Percentiles rank a stretch among this genome's conserved stretches.
Conservation (phyloP, 306 rosid genomes). For the Cajanus cajan region DNA sequence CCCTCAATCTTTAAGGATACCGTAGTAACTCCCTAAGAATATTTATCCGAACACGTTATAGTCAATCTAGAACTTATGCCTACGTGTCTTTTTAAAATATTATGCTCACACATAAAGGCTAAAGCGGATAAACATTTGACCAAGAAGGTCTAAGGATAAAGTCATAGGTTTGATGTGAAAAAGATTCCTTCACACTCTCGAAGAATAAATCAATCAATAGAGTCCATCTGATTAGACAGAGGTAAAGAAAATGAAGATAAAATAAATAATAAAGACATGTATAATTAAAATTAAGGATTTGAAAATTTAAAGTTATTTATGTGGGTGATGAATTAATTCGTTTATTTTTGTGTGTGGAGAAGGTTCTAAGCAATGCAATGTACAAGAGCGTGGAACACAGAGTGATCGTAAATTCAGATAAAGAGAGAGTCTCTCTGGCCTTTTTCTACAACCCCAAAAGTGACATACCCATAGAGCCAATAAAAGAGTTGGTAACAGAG, state of each 20-base stretch:
- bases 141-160: background rate
- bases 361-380: slow-evolving; percentile 82
- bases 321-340: background rate
- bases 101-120: too few species aligned
- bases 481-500: slow-evolving; percentile 51
- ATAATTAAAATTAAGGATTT: background rate
- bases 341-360: background rate
- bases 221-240: background rate
- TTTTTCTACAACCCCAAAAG: slow-evolving; percentile 95
- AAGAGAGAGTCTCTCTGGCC: slow-evolving; percentile 79
- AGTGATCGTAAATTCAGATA: slow-evolving; percentile 75
- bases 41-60: too few species aligned
- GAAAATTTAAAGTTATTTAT: background rate
- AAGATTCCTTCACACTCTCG: background rate
- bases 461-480: slow-evolving; percentile 70
- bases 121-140: slow-evolving; percentile 1
- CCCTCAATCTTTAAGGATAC: too few species aligned
- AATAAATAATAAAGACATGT: background rate
- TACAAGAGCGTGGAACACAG: slow-evolving; percentile 95
- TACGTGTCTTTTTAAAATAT: too few species aligned
- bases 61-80: too few species aligned
- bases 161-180: slow-evolving; percentile 1
- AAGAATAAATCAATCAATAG: background rate
- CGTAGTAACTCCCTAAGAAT: too few species aligned
- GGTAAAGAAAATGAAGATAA: background rate